Conservation (phyloP, 805 yeast species). For the Barnettozyma sp. region DNA sequence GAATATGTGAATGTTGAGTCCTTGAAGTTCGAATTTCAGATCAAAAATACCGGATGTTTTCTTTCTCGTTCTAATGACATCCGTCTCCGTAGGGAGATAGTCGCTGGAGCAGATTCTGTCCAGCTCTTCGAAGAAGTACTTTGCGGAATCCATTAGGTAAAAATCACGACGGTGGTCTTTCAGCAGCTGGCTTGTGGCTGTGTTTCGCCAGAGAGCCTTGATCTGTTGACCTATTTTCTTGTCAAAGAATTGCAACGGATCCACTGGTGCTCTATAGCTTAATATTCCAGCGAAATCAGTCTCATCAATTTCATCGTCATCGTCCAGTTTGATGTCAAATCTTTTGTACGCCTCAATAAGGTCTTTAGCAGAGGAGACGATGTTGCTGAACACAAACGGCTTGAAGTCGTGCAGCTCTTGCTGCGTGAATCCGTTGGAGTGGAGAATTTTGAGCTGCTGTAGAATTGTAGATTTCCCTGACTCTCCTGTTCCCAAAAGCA, state of each 20-base stretch:
- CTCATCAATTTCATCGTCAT: conserved; percentile 27
- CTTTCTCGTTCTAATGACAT: conserved; percentile 79
- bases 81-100: conserved; percentile 69
- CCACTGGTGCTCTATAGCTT: conserved; percentile 34
- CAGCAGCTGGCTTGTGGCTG: conserved; percentile 51
- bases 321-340: conserved; percentile 30
- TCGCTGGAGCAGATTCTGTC: conserved; percentile 50
- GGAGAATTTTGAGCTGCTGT: conserved; percentile 38
- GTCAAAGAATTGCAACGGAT: conserved; percentile 48
- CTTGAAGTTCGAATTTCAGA: conserved; percentile 69
- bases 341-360: conserved; percentile 60
- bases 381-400: conserved; percentile 72
- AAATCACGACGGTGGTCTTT: conserved; percentile 59
- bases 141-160: conserved; percentile 80
- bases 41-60: conserved; percentile 92
- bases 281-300: conserved; percentile 23
- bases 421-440: conserved; percentile 33
- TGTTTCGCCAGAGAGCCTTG: conserved; percentile 45
- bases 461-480: conserved; percentile 40
- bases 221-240: conserved; percentile 42
- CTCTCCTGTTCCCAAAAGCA: conserved; percentile 78
- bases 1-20: conserved; percentile 52
- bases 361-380: conserved; percentile 69
- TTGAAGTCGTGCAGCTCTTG: conserved; percentile 69
- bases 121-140: conserved; percentile 64